Percentiles rank a stretch among this genome's conserved stretches.
These are phyloP conservation scores for Yamadazyma sp. DNA, from an alignment of 1,139 yeast species.

Conservation along the genomic window DNA sequence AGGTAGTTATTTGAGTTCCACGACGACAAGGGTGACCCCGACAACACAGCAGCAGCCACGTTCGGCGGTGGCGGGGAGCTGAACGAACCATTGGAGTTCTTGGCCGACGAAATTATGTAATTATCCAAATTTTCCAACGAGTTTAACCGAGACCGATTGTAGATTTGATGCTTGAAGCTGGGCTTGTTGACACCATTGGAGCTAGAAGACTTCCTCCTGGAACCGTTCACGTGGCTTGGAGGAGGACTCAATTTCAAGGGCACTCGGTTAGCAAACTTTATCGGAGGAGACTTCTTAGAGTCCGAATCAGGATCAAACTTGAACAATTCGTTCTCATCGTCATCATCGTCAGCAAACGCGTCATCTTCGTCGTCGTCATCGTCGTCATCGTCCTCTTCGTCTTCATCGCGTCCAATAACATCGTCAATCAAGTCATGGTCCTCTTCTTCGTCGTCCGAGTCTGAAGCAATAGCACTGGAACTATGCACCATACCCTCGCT, in stretches of 20 bases:
- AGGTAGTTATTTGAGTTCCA: constrained; percentile 25
- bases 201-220: constrained; percentile 31
- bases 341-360: constrained; percentile 10
- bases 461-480: constrained; percentile 37
- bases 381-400: constrained; percentile 14
- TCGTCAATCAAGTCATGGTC: constrained; percentile 18
- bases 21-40: constrained; percentile 25
- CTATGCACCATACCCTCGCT: constrained; percentile 19
- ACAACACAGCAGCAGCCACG: constrained; percentile 16
- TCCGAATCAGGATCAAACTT: constrained; percentile 45
- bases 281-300: constrained; percentile 33
- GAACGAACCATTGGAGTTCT: constrained; percentile 36
- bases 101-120: constrained; percentile 42
- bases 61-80: constrained; percentile 29
- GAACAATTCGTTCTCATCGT: constrained; percentile 36
- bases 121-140: constrained; percentile 46
- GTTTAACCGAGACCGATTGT: constrained; percentile 43
- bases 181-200: constrained; percentile 18
- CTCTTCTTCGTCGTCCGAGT: constrained; percentile 45
- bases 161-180: constrained; percentile 29
- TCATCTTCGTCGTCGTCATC: constrained; percentile 22
- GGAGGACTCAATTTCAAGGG: constrained; percentile 46
- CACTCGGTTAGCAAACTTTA: constrained; percentile 46
- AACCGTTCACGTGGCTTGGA: constrained; percentile 12
- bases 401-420: constrained; percentile 16